Conservation (phyloP, 1,284 basidiomycete genomes). For the Anthracocystis setariae region DNA sequence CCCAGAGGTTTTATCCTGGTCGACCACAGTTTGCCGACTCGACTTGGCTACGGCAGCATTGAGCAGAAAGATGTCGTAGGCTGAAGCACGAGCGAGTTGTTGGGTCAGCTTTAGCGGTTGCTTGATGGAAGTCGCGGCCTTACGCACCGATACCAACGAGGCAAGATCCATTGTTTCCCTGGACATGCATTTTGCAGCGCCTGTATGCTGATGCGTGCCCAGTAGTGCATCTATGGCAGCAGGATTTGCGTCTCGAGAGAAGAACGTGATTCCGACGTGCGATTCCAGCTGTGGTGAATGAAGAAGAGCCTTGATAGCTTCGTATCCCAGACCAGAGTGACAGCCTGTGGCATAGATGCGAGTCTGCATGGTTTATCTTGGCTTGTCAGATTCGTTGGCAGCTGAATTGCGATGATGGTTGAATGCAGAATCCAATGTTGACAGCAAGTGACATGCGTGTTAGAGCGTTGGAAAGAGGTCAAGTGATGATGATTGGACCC, state of each 20-base stretch:
- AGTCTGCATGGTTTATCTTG: slow-evolving; percentile 12
- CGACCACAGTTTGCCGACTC: slow-evolving; percentile 14
- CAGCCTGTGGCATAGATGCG: slow-evolving; percentile 45
- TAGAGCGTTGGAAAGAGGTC: too few species aligned
- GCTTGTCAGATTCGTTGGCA: background rate
- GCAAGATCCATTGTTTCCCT: slow-evolving; percentile 30
- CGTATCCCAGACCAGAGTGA: slow-evolving; percentile 44
- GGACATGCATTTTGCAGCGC: background rate
- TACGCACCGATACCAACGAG: slow-evolving; percentile 30
- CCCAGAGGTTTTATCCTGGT: slow-evolving; percentile 16
- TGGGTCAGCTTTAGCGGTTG: background rate
- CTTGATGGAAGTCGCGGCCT: slow-evolving; percentile 30
- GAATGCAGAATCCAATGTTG: background rate
- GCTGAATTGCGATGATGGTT: background rate
- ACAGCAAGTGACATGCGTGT: too few species aligned
- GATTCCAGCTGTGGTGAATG: slow-evolving; percentile 12
- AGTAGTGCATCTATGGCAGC: slow-evolving; percentile 17
- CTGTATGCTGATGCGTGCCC: slow-evolving; percentile 6
- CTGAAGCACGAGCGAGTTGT: background rate
- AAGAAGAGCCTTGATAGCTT: slow-evolving; percentile 43
- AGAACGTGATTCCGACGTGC: slow-evolving; percentile 21
- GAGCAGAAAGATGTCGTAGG: slow-evolving; percentile 40
- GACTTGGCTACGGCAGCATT: slow-evolving; percentile 49
- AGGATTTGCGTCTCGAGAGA: slow-evolving; percentile 16
- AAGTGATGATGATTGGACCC: background rate